Conservation (phyloP, 1,284 basidiomycete species). For the Fomes fomentarius region DNA sequence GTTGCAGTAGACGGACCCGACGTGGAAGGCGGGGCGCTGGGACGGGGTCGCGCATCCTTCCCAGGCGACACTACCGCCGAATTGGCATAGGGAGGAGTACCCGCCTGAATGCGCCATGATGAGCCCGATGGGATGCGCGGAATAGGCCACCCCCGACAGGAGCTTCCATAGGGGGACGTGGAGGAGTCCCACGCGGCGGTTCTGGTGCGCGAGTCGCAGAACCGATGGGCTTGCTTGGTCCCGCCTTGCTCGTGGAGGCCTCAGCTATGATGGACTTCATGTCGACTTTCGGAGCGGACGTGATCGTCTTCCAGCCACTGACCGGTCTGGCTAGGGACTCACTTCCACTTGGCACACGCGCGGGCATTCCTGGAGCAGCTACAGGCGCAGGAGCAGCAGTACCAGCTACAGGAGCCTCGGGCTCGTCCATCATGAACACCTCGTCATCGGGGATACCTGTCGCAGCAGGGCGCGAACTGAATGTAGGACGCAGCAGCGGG, state of each 20-base stretch:
- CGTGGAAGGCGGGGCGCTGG: background rate
- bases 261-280: conserved; percentile 89
- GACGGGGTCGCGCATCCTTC: conserved; percentile 3
- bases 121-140: conserved; percentile 16
- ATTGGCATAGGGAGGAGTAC: background rate
- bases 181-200: conserved; percentile 9
- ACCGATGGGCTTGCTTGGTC: background rate
- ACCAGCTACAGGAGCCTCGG: conserved; percentile 34
- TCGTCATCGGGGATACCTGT: conserved; percentile 44
- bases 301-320: conserved; percentile 43
- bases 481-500: conserved; percentile 35
- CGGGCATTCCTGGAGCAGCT: conserved; percentile 1
- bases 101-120: conserved; percentile 21
- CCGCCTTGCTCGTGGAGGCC: conserved; percentile 45
- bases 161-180: conserved; percentile 8
- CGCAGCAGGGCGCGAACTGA: conserved; percentile 22
- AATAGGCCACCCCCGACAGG: background rate
- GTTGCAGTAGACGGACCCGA: background rate
- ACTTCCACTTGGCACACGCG: conserved; percentile 13
- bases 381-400: conserved; percentile 10
- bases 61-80: background rate
- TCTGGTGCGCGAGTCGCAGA: conserved; percentile 5
- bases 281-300: conserved; percentile 61
- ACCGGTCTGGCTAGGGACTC: conserved; percentile 14
- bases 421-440: conserved; percentile 70